Evolutionary conservation across 768 basidiomycete genomes (phyloP).

Genomic region (Russula griseocarnosa): DNA sequence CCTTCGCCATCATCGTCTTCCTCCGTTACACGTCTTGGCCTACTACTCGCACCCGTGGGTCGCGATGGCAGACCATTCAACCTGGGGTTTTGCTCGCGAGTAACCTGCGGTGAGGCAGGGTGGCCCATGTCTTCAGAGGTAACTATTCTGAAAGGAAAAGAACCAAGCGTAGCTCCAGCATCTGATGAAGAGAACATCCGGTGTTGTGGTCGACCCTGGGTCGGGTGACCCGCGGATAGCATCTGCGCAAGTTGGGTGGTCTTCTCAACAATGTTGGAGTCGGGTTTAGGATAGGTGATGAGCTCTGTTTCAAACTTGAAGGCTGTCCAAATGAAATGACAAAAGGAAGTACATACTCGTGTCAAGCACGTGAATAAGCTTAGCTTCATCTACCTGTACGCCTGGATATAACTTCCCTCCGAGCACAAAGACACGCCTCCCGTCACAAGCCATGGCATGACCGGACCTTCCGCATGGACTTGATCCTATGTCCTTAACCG

Average conservation of each 20-base stretch:
- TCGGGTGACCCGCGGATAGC: conserved; percentile 38
- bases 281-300: conserved; percentile 76
- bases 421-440: conserved; percentile 83
- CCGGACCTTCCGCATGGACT: conserved; percentile 88
- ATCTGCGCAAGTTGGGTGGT: conserved; percentile 39
- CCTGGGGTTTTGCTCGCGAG: conserved; percentile 14
- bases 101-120: conserved; percentile 24
- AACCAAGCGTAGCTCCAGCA: conserved; percentile 46
- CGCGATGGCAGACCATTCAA: conserved; percentile 41
- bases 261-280: conserved; percentile 45
- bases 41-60: conserved; percentile 31
- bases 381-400: conserved; percentile 70
- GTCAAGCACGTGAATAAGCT: conserved; percentile 82
- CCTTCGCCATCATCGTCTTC: conserved; percentile 53
- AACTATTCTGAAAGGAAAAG: conserved; percentile 45
- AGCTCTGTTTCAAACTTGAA: conserved; percentile 50
- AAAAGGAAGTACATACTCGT: conserved; percentile 62
- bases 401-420: conserved; percentile 88
- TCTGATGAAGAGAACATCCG: conserved; percentile 42
- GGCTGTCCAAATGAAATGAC: not conserved
- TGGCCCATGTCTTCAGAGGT: conserved; percentile 24
- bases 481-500: conserved; percentile 99
- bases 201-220: conserved; percentile 13
- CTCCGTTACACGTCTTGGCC: conserved; percentile 37
- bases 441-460: conserved; percentile 94